Conservation (phyloP, 495 filamentous ascomycete species). For the Penicillium argentinense region DNA sequence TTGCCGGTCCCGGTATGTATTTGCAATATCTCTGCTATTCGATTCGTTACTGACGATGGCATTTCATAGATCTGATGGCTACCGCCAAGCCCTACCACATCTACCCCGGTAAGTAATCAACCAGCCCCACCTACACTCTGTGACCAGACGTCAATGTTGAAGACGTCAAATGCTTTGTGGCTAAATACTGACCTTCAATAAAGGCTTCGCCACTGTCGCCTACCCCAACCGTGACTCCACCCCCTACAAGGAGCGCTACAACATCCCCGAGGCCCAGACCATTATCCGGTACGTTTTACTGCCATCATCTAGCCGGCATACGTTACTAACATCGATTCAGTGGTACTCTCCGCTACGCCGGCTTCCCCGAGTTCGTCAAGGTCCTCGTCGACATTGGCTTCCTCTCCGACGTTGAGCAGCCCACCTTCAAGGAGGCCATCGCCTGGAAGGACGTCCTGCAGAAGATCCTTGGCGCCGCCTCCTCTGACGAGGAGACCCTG, state of each 20-base stretch:
- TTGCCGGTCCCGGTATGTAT: conserved; percentile 44
- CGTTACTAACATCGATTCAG: conserved; percentile 15
- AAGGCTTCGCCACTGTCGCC: conserved; percentile 74
- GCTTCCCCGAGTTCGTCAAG: conserved; percentile 86
- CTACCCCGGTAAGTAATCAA: conserved; percentile 76
- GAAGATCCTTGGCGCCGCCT: conserved; percentile 67
- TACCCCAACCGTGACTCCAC: conserved; percentile 94
- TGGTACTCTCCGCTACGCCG: conserved; percentile 80
- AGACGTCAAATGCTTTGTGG: too few species aligned
- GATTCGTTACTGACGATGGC: too few species aligned
- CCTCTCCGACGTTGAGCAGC: conserved; percentile 64
- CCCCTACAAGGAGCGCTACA: conserved; percentile 82
- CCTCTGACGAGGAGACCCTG: conserved; percentile 63
- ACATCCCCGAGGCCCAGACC: conserved; percentile 73
- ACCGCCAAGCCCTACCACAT: conserved; percentile 88
- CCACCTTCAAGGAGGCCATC: conserved; percentile 59
- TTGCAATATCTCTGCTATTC: too few species aligned
- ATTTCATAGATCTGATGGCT: conserved; percentile 75
- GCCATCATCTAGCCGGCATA: not conserved
- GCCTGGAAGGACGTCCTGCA: conserved; percentile 81
- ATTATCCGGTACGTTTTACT: conserved; percentile 26
- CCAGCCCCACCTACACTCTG: too few species aligned
- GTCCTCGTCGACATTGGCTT: conserved; percentile 85
- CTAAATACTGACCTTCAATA: not conserved
- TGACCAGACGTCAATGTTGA: too few species aligned